Conservation (phyloP, 495 filamentous ascomycete species). For the Apiosordaria backusii region DNA sequence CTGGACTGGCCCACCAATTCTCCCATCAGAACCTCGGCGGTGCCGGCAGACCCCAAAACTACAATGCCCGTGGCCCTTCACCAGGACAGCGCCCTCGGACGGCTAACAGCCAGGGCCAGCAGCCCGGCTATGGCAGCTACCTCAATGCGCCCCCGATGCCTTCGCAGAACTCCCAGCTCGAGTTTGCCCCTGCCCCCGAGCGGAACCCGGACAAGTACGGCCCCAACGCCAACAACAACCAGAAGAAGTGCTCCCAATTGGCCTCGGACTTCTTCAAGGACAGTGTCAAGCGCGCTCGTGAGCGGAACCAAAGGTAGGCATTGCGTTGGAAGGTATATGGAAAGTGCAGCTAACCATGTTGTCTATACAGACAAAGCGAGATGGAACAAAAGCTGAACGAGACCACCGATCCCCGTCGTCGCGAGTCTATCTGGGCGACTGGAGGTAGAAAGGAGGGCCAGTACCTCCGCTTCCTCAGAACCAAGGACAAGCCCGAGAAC, state of each 20-base stretch:
- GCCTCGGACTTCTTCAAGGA: constrained; percentile 93
- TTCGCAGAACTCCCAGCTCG: constrained; percentile 40
- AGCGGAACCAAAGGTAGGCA: constrained; percentile 74
- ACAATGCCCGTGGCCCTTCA: constrained; percentile 61
- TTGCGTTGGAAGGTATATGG: background rate
- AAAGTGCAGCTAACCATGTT: background rate
- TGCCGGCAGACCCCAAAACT: constrained; percentile 61
- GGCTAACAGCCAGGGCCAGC: constrained; percentile 60
- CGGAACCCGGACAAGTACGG: constrained; percentile 74
- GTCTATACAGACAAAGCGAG: constrained; percentile 68
- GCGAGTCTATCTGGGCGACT: constrained; percentile 70
- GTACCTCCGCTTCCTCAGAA: constrained; percentile 91
- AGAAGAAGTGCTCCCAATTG: constrained; percentile 71
- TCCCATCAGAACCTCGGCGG: constrained; percentile 91
- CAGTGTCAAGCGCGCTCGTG: constrained; percentile 85
- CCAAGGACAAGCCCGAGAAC: constrained; percentile 85
- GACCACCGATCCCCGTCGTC: constrained; percentile 64
- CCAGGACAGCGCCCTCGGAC: constrained; percentile 74
- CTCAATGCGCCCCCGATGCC: constrained; percentile 65
- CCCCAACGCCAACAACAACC: constrained; percentile 56
- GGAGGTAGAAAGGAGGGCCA: constrained; percentile 80
- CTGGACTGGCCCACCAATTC: constrained; percentile 90
- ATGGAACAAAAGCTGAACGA: constrained; percentile 79
- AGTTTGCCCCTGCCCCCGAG: constrained; percentile 60
- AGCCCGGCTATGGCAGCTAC: constrained; percentile 59